A percentile compares a stretch with the other conserved stretches of the same genome.
phyloP scores from a whole-genome alignment of 225 moss, liverwort and hornwort species.

The Pseudisothecium myosuroides region DNA sequence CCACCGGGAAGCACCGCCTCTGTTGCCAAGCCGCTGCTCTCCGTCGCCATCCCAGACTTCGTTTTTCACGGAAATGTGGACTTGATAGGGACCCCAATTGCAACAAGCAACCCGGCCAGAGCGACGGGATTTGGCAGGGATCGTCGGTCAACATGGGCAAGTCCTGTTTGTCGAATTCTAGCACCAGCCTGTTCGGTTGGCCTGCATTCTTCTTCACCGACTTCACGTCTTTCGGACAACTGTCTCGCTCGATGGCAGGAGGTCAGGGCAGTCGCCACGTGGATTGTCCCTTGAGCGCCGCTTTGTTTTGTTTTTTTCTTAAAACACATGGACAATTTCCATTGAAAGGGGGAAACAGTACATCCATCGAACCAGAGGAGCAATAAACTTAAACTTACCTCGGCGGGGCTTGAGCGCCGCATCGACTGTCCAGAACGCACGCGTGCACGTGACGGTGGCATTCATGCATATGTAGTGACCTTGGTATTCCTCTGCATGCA shows the following conservation, averaged over 20 bases:
- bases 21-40: background rate
- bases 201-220: background rate
- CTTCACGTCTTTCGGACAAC: background rate
- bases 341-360: too few species aligned
- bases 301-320: too few species aligned
- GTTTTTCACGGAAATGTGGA: background rate
- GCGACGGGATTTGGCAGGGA: background rate
- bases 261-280: background rate
- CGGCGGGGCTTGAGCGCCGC: background rate
- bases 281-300: background rate
- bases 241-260: background rate
- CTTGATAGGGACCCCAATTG: background rate
- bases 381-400: too few species aligned
- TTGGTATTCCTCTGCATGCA: background rate
- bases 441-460: background rate
- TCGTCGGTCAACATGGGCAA: background rate
- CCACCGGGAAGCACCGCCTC: background rate
- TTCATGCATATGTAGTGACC: background rate
- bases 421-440: background rate
- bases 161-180: background rate
- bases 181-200: background rate
- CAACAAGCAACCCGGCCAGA: background rate
- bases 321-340: too few species aligned
- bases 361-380: too few species aligned
- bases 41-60: background rate